phyloP scores from a whole-genome alignment of 495 filamentous ascomycete genomes.

The Lepidopterella palustris region DNA sequence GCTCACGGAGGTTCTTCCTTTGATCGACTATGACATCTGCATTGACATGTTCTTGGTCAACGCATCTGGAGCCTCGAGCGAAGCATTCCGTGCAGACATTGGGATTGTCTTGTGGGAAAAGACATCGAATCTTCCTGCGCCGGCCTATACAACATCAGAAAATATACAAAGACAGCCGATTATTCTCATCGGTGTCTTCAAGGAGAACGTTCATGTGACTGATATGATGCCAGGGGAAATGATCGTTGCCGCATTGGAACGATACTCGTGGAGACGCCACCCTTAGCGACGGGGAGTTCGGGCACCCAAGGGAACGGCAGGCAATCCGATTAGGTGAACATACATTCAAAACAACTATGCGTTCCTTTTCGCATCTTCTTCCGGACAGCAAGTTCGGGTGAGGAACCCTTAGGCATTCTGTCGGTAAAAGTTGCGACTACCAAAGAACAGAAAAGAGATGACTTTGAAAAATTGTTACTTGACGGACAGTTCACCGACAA shows the following conservation, averaged over 20 bases:
- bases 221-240: neutral
- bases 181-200: neutral
- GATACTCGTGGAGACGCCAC: neutral
- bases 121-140: constrained; percentile 33
- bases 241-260: neutral
- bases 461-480: constrained; percentile 1
- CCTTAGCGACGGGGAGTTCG: neutral
- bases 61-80: constrained; percentile 31
- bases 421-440: neutral
- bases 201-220: neutral
- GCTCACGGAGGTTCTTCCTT: constrained; percentile 35
- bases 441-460: neutral
- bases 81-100: constrained; percentile 34
- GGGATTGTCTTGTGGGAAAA: constrained; percentile 30
- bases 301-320: neutral
- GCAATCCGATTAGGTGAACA: constrained; percentile 3
- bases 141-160: constrained; percentile 21
- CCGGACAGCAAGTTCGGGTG: constrained; percentile 12
- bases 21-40: constrained; percentile 30
- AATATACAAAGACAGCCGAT: neutral
- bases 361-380: constrained; percentile 36
- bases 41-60: constrained; percentile 33
- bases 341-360: constrained; percentile 36
- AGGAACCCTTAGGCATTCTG: constrained; percentile 22
- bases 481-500: neutral